Percentiles rank a stretch among this genome's conserved stretches.
Conservation (phyloP, 2,329 filamentous ascomycete species). For the Metarhizium anisopliae region DNA sequence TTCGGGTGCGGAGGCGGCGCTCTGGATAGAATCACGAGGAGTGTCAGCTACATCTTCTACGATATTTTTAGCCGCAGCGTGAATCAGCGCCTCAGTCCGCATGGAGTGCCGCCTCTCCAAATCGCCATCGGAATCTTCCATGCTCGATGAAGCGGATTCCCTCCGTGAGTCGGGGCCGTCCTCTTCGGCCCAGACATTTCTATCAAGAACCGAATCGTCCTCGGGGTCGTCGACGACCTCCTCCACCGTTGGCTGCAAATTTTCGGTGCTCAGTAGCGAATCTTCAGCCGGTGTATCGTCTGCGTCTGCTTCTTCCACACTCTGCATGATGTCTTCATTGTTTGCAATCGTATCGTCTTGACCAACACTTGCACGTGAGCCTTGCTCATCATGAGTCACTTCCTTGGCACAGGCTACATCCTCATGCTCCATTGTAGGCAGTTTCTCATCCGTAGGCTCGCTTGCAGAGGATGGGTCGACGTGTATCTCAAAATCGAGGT, state of each 20-base stretch:
- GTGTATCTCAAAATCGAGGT: constrained; percentile 39
- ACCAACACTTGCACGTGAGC: background rate
- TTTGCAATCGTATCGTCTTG: background rate
- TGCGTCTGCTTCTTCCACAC: background rate
- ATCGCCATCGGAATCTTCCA: constrained; percentile 8
- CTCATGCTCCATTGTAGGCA: constrained; percentile 2
- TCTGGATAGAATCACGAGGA: constrained; percentile 16
- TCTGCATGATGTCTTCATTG: background rate
- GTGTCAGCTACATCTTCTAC: constrained; percentile 28
- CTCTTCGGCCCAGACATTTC: background rate
- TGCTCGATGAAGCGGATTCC: constrained; percentile 14
- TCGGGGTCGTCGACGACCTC: constrained; percentile 3
- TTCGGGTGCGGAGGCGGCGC: constrained; percentile 5
- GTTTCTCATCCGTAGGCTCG: constrained; percentile 13
- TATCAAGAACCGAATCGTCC: background rate
- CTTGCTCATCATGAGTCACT: background rate
- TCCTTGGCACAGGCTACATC: constrained; percentile 2
- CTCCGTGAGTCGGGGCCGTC: constrained; percentile 2
- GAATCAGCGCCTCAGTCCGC: constrained; percentile 43
- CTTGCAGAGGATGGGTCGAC: constrained; percentile 36
- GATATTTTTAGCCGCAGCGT: constrained; percentile 42
- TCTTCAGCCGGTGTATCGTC: background rate
- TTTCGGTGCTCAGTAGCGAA: background rate
- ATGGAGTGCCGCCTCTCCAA: constrained; percentile 30
- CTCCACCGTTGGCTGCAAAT: constrained; percentile 3